Evolutionary conservation across 768 basidiomycete genomes (phyloP).

Genomic region (Chiua virens): DNA sequence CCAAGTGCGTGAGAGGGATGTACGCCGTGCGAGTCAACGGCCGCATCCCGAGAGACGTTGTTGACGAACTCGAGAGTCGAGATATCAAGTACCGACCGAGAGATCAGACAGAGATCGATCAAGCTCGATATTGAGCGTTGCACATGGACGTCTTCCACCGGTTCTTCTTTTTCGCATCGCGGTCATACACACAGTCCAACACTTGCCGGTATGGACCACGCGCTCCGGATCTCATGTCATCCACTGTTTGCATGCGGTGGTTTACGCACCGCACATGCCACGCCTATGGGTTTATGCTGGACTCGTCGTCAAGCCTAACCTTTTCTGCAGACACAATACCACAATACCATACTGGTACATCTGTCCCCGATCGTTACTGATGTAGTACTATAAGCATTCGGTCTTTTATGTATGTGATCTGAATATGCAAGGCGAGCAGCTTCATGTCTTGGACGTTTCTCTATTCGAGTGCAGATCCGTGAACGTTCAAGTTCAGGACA

Average conservation of each 20-base stretch:
- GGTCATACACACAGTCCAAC: not conserved
- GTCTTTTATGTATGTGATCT: not conserved
- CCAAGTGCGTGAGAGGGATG: conserved; percentile 87
- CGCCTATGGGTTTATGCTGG: conserved; percentile 1
- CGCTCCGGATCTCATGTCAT: conserved; percentile 13
- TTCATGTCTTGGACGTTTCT: not conserved
- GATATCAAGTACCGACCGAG: conserved; percentile 84
- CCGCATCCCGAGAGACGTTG: conserved; percentile 80
- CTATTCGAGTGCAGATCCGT: not conserved
- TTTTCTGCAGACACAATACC: too few species aligned
- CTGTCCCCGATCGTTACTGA: not conserved
- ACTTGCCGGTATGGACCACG: not conserved
- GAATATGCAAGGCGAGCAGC: not conserved
- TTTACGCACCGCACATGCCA: not conserved
- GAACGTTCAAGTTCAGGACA: too few species aligned
- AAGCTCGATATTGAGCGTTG: conserved; percentile 52
- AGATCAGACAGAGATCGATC: conserved; percentile 81
- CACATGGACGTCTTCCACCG: conserved; percentile 4
- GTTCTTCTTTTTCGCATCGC: not conserved
- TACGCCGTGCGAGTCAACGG: conserved; percentile 92
- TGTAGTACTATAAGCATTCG: not conserved
- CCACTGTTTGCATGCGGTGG: conserved; percentile 1
- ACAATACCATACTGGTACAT: conserved; percentile 2
- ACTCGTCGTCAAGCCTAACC: too few species aligned
- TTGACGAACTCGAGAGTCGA: conserved; percentile 76